Evolutionary conservation across 768 basidiomycete species (phyloP).

Genomic region (Gautieria morchelliformis): DNA sequence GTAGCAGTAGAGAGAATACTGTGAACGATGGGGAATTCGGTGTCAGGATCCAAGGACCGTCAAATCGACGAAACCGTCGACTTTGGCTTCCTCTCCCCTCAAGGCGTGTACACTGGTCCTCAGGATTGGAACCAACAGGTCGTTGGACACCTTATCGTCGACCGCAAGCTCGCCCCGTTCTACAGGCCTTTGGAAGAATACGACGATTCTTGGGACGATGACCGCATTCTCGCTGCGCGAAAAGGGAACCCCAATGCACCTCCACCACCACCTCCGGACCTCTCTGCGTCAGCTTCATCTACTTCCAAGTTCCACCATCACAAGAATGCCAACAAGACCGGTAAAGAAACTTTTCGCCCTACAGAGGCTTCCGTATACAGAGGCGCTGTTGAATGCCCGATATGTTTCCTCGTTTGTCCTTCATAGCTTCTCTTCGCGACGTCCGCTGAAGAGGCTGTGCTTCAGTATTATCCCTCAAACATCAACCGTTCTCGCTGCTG

Average conservation of each 20-base stretch:
- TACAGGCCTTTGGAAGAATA: conserved; percentile 95
- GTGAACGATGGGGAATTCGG: conserved; percentile 65
- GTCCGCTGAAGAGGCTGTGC: conserved; percentile 11
- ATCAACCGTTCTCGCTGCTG: conserved; percentile 98
- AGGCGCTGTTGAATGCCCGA: conserved; percentile 89
- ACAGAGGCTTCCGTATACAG: conserved; percentile 77
- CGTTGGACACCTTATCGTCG: conserved; percentile 81
- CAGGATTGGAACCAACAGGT: conserved; percentile 85
- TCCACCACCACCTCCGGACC: conserved; percentile 36
- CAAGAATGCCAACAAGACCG: conserved; percentile 28
- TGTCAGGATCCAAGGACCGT: conserved; percentile 62
- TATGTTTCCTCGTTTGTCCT: conserved; percentile 84
- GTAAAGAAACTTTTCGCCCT: conserved; percentile 55
- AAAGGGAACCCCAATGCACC: conserved; percentile 43
- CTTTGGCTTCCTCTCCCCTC: conserved; percentile 69
- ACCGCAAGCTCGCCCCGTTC: conserved; percentile 87
- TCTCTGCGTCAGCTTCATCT: conserved; percentile 32
- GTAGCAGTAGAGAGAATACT: background rate
- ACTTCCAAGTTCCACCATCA: conserved; percentile 21
- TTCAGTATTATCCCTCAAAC: conserved; percentile 91
- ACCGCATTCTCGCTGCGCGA: conserved; percentile 73
- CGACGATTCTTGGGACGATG: conserved; percentile 80
- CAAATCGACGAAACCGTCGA: conserved; percentile 81
- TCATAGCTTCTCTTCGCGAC: background rate
- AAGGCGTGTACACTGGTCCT: conserved; percentile 77